Percentiles rank a stretch among this genome's conserved stretches.
phyloP scores from a whole-genome alignment of 805 yeast genomes.

The Candida chilensis region DNA sequence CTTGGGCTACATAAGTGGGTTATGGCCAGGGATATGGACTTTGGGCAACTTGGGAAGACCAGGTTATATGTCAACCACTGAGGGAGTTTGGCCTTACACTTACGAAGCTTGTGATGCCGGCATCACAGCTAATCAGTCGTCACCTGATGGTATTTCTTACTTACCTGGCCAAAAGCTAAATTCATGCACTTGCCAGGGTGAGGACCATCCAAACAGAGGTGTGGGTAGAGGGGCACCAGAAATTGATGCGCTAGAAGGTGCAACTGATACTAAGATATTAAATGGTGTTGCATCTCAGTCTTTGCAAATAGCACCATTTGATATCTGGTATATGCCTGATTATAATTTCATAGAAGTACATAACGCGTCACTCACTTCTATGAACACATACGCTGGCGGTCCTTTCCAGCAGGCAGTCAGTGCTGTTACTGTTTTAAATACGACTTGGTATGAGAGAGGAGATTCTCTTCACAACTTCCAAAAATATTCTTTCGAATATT shows the following conservation, averaged over 20 bases:
- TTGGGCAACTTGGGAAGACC: slow-evolving; percentile 42
- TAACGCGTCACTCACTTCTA: slow-evolving; percentile 26
- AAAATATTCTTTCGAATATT: slow-evolving; percentile 31
- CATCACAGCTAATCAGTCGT: slow-evolving; percentile 38
- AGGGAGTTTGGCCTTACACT: slow-evolving; percentile 43
- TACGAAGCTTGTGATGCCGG: slow-evolving; percentile 42
- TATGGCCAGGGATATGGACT: slow-evolving; percentile 45
- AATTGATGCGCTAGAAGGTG: slow-evolving; percentile 41
- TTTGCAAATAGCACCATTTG: slow-evolving; percentile 41
- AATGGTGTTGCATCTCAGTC: slow-evolving; percentile 41
- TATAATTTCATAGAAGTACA: slow-evolving; percentile 33
- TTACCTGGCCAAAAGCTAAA: slow-evolving; percentile 36
- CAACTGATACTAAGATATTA: slow-evolving; percentile 15
- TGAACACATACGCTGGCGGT: slow-evolving; percentile 40
- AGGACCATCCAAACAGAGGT: slow-evolving; percentile 38
- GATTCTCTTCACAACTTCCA: slow-evolving; percentile 24
- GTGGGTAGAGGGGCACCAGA: slow-evolving; percentile 42
- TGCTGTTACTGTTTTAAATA: slow-evolving; percentile 33
- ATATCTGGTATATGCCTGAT: slow-evolving; percentile 44
- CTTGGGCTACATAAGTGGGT: slow-evolving; percentile 28
- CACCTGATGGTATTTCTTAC: slow-evolving; percentile 36
- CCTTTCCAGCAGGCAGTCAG: slow-evolving; percentile 43
- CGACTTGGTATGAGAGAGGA: slow-evolving; percentile 34
- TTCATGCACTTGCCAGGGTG: slow-evolving; percentile 33
- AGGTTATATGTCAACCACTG: slow-evolving; percentile 36